Conservation (phyloP, 331 rosid species). For the Phaseolus coccineus region DNA sequence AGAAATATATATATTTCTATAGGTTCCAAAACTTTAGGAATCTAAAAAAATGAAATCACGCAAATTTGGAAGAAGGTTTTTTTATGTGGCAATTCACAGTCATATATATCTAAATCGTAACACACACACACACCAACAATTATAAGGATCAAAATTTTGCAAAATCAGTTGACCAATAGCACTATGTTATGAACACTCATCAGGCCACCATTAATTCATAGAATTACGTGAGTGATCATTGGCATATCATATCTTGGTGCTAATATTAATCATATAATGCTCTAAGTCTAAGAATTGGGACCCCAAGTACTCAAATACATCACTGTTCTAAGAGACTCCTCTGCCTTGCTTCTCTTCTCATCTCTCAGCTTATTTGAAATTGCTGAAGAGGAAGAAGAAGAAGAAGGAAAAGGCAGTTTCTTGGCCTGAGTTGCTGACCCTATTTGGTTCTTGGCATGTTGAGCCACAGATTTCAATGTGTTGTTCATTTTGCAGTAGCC, state of each 20-base stretch:
- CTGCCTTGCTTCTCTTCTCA: slow-evolving; percentile 52
- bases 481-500: slow-evolving; percentile 61
- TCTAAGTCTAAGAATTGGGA: slow-evolving; percentile 49
- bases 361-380: slow-evolving; percentile 44
- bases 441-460: slow-evolving; percentile 54
- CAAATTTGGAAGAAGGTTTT: background rate
- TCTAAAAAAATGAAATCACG: background rate
- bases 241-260: background rate
- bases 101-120: background rate
- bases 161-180: background rate
- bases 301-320: slow-evolving; percentile 78
- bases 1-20: background rate
- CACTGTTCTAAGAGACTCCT: slow-evolving; percentile 63
- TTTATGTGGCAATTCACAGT: background rate
- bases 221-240: background rate
- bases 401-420: slow-evolving; percentile 42
- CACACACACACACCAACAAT: background rate
- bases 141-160: slow-evolving; percentile 13
- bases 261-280: background rate
- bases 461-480: slow-evolving; percentile 48
- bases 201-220: background rate
- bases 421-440: slow-evolving; percentile 48
- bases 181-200: slow-evolving; percentile 15
- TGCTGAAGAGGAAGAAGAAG: slow-evolving; percentile 49
- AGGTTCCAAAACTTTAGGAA: background rate